Base-by-base conservation (phyloP, 2,329 filamentous ascomycete species). In the Alternaria longipes region DNA sequence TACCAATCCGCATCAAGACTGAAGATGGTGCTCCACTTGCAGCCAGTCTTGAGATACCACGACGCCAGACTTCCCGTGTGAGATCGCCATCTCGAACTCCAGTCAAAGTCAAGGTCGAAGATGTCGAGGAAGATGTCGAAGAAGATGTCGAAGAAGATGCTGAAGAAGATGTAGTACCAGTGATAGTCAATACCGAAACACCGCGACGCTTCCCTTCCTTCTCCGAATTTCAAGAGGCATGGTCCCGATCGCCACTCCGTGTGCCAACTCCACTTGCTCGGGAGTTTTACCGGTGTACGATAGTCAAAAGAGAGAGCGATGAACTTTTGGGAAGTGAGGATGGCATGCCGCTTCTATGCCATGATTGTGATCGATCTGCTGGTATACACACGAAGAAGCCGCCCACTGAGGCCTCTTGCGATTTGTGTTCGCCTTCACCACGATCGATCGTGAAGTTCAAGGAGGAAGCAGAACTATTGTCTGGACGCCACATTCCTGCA, bases 341-440 rank as follows among this genome's bases (percentile, higher is more conserved):
- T 7, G 53, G 26, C 11, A 12, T 22, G 7, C n/a, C 42, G 28
- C 32, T 41, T 30, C 53, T 36, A 14, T 26, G 30, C 46, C 30
- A 50, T 12, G 34, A 22, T 38, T 50, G 30, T 36, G 32, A 36
- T 22, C 32, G 30, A 20, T 50, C 46, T 8, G 20, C 20, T 26
- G 30, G 32, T 14, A 36, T 36, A 8, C 34, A 38, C 30, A 50
- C 5, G 3, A 36, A 22, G 20, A 36, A 36, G 12, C 34, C 14
- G 8, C 4, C 46, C 8, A 12, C 22, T 20, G 20, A 50, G 14
- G 8, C 32, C 84, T 38, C 30, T 34, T 32, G 14, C 5, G 20
- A 50, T 36, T 18, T 12, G 8, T 20, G 6, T 14, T 34, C 46
- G 46, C 32, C 45, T 5, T 18, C 30, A 6, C 28, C 32, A 36